Conservation (phyloP, 352 stramenopile genomes). For the Phytopythium cucurbitacearum region DNA sequence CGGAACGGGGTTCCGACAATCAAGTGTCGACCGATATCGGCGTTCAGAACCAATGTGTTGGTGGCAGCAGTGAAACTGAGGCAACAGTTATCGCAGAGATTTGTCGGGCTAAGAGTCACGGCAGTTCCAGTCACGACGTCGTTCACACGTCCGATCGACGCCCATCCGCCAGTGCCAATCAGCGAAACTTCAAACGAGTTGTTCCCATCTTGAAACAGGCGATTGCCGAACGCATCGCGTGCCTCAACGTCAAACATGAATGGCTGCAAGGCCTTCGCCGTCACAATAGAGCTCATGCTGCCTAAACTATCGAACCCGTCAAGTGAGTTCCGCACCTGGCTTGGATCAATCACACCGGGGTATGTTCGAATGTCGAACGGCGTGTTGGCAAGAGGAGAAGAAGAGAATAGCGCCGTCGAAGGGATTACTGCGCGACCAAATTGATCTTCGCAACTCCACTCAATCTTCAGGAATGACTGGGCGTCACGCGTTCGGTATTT, state of each 20-base stretch:
- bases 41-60: slow-evolving; percentile 49
- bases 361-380: slow-evolving; percentile 69
- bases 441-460: slow-evolving; percentile 59
- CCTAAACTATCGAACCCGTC: slow-evolving; percentile 38
- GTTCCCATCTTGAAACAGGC: slow-evolving; percentile 81
- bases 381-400: slow-evolving; percentile 34
- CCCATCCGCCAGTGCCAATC: slow-evolving; percentile 81
- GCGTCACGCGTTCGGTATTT: slow-evolving; percentile 82
- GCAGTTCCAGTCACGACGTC: slow-evolving; percentile 44
- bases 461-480: slow-evolving; percentile 77
- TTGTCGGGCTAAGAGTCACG: slow-evolving; percentile 37
- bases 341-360: slow-evolving; percentile 62
- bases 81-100: slow-evolving; percentile 55
- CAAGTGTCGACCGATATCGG: slow-evolving; percentile 50
- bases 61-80: slow-evolving; percentile 34
- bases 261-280: slow-evolving; percentile 32
- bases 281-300: slow-evolving; percentile 18
- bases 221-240: slow-evolving; percentile 73
- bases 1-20: slow-evolving; percentile 56
- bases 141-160: slow-evolving; percentile 81
- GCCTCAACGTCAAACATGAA: slow-evolving; percentile 81
- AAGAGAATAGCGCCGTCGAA: slow-evolving; percentile 30
- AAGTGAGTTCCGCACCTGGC: slow-evolving; percentile 53
- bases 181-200: slow-evolving; percentile 83
- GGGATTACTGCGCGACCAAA: slow-evolving; percentile 18